Evolutionary conservation across 139 green algal genomes (phyloP).

Genomic region (Chlamydomonas sp.): DNA sequence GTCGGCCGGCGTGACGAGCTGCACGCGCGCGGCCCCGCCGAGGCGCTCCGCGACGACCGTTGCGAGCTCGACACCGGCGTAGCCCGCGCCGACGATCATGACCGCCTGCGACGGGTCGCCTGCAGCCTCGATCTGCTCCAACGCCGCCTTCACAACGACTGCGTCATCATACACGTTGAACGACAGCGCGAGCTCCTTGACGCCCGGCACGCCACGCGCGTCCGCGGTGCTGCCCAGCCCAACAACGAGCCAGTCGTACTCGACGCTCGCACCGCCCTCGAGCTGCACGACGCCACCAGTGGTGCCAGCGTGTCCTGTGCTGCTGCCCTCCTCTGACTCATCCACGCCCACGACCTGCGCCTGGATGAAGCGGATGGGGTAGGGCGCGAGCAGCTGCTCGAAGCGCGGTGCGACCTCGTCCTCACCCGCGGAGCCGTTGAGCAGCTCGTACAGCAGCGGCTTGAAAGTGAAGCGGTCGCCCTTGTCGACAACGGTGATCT

Average conservation of each 20-base stretch:
- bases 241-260: conserved; percentile 89
- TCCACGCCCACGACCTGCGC: conserved; percentile 5
- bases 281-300: conserved; percentile 54
- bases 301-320: neutral
- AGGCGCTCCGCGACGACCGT: conserved; percentile 56
- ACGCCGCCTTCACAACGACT: conserved; percentile 24
- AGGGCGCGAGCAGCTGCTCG: conserved; percentile 76
- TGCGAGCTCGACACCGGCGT: conserved; percentile 86
- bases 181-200: conserved; percentile 67
- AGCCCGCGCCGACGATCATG: conserved; percentile 81
- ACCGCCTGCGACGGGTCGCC: conserved; percentile 19
- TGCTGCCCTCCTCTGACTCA: conserved; percentile 17
- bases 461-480: conserved; percentile 96
- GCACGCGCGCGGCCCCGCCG: conserved; percentile 31
- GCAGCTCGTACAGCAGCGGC: conserved; percentile 96
- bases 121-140: conserved; percentile 39
- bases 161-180: conserved; percentile 79
- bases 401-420: conserved; percentile 89
- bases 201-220: conserved; percentile 62
- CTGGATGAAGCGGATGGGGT: conserved; percentile 75
- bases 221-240: conserved; percentile 61
- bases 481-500: conserved; percentile 90
- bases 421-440: conserved; percentile 61
- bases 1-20: conserved; percentile 58
- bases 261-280: conserved; percentile 39